Evolutionary conservation across 345 rosid species (phyloP).

Genomic region (Firmiana major): DNA sequence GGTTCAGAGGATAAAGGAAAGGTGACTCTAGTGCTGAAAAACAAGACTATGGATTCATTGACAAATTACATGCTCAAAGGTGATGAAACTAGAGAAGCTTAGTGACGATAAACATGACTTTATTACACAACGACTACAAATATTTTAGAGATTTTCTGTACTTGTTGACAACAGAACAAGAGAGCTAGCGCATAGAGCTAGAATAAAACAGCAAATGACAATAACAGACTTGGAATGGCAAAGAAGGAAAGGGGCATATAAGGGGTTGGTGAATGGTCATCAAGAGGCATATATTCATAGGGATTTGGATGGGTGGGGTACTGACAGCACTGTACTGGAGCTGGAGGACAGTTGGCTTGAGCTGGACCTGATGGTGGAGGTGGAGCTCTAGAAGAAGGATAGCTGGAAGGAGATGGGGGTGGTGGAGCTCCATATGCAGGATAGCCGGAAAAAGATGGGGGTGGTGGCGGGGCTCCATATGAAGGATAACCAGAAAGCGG

Average conservation of each 20-base stretch:
- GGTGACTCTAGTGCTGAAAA: no score
- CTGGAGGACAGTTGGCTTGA: slow-evolving; percentile 26
- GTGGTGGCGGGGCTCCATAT: slow-evolving; percentile 19
- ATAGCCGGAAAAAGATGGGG: slow-evolving; percentile 8
- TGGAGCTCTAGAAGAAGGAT: no score
- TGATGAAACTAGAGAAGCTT: slow-evolving; percentile 1
- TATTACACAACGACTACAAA: background rate
- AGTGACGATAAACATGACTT: background rate
- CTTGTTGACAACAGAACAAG: background rate
- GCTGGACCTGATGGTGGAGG: slow-evolving; percentile 10
- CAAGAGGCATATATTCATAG: slow-evolving; percentile 12
- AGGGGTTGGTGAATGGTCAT: slow-evolving; percentile 9
- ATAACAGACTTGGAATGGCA: slow-evolving; percentile 9
- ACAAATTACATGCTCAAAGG: background rate
- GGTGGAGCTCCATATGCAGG: slow-evolving; percentile 18
- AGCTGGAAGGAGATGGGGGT: no score
- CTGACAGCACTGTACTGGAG: slow-evolving; percentile 32
- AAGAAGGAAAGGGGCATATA: slow-evolving; percentile 1
- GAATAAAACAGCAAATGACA: slow-evolving; percentile 16
- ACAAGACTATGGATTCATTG: background rate
- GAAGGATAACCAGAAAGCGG: slow-evolving; percentile 17
- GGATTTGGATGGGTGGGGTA: slow-evolving; percentile 20
- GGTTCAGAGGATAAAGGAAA: background rate
- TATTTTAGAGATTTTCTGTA: background rate
- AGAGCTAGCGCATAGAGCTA: slow-evolving; percentile 7